Evolutionary conservation across 441 rosid species (phyloP).

Genomic region (Pelargonium cotyledonis): DNA sequence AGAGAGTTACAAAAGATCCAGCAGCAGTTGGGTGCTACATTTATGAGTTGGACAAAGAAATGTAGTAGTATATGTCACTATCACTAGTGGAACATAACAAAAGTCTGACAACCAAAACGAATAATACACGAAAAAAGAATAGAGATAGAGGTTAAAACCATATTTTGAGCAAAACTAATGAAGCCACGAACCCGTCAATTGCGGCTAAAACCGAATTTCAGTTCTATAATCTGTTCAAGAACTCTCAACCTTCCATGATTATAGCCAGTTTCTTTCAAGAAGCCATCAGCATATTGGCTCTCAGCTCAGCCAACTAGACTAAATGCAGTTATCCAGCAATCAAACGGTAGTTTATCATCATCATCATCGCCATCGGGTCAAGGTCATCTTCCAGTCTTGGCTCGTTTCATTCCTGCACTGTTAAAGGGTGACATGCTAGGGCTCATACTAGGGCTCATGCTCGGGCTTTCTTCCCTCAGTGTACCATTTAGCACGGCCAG

Average conservation of each 20-base stretch:
- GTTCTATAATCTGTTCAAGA: conserved; percentile 17
- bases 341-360: not conserved
- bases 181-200: conserved; percentile 16
- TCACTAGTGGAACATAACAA: not conserved
- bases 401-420: conserved; percentile 69
- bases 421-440: conserved; percentile 91
- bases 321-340: conserved; percentile 10
- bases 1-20: too few species aligned
- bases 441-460: conserved; percentile 84
- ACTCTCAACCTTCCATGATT: conserved; percentile 19
- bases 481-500: conserved; percentile 81
- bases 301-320: not conserved
- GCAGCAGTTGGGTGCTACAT: too few species aligned
- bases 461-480: conserved; percentile 79
- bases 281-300: conserved; percentile 1
- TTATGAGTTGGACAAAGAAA: not conserved
- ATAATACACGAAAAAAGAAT: conserved; percentile 27
- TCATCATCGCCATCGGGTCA: not conserved
- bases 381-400: conserved; percentile 71
- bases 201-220: conserved; percentile 7
- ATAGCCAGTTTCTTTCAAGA: conserved; percentile 15
- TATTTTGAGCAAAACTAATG: conserved; percentile 21
- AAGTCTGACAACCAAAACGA: not conserved
- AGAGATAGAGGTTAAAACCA: conserved; percentile 13
- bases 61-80: not conserved